A percentile compares a stretch with the other conserved stretches of the same genome.
phyloP scores from a whole-genome alignment of 2,329 filamentous ascomycete genomes.

The Paecilomyces sp. region DNA sequence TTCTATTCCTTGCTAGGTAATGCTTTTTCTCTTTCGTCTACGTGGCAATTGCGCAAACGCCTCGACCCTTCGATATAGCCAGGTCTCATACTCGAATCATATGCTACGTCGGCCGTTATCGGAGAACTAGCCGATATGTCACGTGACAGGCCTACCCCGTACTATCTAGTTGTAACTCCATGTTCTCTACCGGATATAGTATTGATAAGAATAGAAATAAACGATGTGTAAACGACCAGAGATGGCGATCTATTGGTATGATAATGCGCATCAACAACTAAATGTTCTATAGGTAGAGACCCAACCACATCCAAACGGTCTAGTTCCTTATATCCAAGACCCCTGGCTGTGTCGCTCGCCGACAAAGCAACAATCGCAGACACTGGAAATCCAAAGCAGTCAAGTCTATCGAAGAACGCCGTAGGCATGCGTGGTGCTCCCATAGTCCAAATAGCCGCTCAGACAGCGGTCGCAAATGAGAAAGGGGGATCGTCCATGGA shows the following conservation, averaged over 20 bases:
- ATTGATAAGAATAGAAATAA: background rate
- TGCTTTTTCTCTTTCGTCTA: background rate
- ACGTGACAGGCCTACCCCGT: background rate
- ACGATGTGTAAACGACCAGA: background rate
- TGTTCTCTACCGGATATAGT: background rate
- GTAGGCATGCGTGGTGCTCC: background rate
- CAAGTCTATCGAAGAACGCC: background rate
- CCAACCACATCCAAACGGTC: background rate
- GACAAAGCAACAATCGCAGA: background rate
- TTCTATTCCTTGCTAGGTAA: background rate
- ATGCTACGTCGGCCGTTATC: background rate
- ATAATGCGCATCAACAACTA: background rate
- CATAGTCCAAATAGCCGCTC: background rate
- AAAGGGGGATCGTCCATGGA: background rate
- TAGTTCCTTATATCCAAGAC: background rate
- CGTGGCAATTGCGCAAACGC: background rate
- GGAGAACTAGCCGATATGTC: background rate
- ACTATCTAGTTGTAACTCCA: background rate
- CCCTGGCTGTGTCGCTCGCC: background rate
- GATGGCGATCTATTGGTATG: background rate
- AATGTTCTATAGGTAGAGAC: background rate
- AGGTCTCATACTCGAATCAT: background rate
- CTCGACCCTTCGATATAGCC: background rate
- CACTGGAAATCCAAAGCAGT: background rate
- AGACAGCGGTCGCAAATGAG: background rate